These are phyloP conservation scores for Eutypella sp. DNA, from an alignment of 2,329 filamentous ascomycete genomes.

Conservation along the genomic window DNA sequence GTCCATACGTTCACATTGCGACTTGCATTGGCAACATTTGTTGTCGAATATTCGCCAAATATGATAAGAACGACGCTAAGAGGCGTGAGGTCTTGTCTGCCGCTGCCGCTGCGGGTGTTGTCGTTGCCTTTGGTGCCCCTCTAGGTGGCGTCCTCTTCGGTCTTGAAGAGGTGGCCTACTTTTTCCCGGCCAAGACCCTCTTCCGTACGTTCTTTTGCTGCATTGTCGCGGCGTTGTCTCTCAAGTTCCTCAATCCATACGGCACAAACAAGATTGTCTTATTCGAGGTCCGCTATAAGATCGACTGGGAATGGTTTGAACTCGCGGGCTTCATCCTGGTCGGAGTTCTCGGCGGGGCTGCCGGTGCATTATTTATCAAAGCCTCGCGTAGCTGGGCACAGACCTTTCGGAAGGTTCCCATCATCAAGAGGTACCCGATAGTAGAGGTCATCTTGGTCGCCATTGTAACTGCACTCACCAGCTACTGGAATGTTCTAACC, in stretches of 20 bases:
- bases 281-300: constrained; percentile 86
- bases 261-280: constrained; percentile 95
- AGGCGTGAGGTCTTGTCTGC: constrained; percentile 90
- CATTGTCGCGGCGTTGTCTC: constrained; percentile 81
- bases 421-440: constrained; percentile 79
- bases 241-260: constrained; percentile 95
- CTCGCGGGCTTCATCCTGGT: constrained; percentile 79
- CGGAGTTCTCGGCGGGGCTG: constrained; percentile 75
- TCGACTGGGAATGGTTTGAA: constrained; percentile 94
- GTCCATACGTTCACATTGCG: constrained; percentile 95
- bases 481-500: constrained; percentile 91
- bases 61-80: constrained; percentile 91
- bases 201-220: constrained; percentile 99
- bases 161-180: constrained; percentile 92
- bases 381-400: constrained; percentile 86
- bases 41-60: constrained; percentile 90
- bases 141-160: constrained; percentile 85
- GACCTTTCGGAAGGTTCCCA: constrained; percentile 73
- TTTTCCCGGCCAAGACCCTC: constrained; percentile 94
- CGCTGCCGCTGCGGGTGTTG: constrained; percentile 84
- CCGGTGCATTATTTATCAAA: constrained; percentile 94
- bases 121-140: constrained; percentile 90
- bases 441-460: constrained; percentile 87
- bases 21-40: constrained; percentile 93
- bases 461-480: constrained; percentile 73